Evolutionary conservation across 2,329 filamentous ascomycete genomes (phyloP), one percentile per base, ranked within the genome.

Genomic region (Aspergillus intermedius): DNA sequence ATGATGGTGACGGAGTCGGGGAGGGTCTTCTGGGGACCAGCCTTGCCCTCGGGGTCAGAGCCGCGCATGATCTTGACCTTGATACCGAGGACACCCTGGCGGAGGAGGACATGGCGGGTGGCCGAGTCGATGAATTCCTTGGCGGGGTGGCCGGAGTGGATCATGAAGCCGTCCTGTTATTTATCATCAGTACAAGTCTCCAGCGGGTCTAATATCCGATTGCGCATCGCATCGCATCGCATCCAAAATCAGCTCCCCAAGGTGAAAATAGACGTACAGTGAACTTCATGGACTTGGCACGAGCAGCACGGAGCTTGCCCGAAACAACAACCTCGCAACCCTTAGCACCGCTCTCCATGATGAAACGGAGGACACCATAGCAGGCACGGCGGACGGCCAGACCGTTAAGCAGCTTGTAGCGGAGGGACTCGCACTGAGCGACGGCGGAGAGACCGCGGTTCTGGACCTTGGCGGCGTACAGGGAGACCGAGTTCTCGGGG

Each of bases 41-140:
- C 84, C 86, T 98, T 98, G 85, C 93, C 93, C 79, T 97, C 90
- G 74, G 93, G 93, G 81, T 98, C 93, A 66, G 89, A 93, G 73
- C 93, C 93, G 75, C 94, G 91, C 93, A 98, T 98, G 81, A 98
- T 98, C 91, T 98, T 98, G 78, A 98, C 93, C 86, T 98, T 98
- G 82, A 98, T 98, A 80, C 93, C 93, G 62, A 98, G 82, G 62
- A 98, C 93, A 88, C 93, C 93, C 83, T 98, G 93, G 79, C 94
- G 88, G 77, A 98, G 91, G 63, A 98, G 90, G 69, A 98, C 93
- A 88, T 98, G 93, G 69, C 93, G 93, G 71, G 93, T 97, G 66
- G 94, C 94, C 70, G 79, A 83, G 83, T 98, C 93, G 76, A 98
- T 98, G 82, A 98, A 98, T 80, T 98, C 93, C 80, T 94, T 91